Evolutionary conservation across 805 yeast species (phyloP).

Genomic region (Kazachstania africana): DNA sequence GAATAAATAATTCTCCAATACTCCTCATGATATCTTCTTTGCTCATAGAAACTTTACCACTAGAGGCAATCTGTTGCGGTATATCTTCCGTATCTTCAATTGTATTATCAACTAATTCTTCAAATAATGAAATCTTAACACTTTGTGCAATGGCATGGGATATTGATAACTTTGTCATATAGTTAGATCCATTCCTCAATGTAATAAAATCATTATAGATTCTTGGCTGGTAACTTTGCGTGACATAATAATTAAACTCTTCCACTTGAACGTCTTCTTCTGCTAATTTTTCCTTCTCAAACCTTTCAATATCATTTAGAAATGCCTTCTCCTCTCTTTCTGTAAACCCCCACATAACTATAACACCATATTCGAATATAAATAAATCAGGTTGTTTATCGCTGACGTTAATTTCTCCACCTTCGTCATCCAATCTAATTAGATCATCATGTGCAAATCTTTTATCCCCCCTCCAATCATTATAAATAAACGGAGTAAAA

Average conservation of each 20-base stretch:
- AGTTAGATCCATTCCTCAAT: conserved; percentile 74
- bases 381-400: conserved; percentile 69
- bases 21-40: conserved; percentile 94
- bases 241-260: conserved; percentile 89
- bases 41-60: conserved; percentile 91
- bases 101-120: conserved; percentile 91
- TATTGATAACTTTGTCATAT: conserved; percentile 83
- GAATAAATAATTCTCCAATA: conserved; percentile 88
- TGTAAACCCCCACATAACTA: conserved; percentile 92
- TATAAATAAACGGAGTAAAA: conserved; percentile 78
- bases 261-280: conserved; percentile 79
- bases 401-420: conserved; percentile 87
- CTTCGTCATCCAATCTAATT: conserved; percentile 79
- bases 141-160: conserved; percentile 95
- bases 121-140: conserved; percentile 89
- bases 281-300: conserved; percentile 84
- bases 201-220: conserved; percentile 93
- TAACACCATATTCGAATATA: conserved; percentile 93
- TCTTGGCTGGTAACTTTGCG: conserved; percentile 89
- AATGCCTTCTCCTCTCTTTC: conserved; percentile 74
- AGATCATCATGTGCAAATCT: conserved; percentile 33
- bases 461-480: conserved; percentile 59
- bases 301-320: conserved; percentile 72
- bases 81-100: conserved; percentile 95
- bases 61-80: conserved; percentile 88